Percentiles rank a stretch among this genome's conserved stretches.
These are phyloP conservation scores for Pseudogymnoascus sp. DNA, from an alignment of 2,329 filamentous ascomycete genomes.

Conservation along the genomic window DNA sequence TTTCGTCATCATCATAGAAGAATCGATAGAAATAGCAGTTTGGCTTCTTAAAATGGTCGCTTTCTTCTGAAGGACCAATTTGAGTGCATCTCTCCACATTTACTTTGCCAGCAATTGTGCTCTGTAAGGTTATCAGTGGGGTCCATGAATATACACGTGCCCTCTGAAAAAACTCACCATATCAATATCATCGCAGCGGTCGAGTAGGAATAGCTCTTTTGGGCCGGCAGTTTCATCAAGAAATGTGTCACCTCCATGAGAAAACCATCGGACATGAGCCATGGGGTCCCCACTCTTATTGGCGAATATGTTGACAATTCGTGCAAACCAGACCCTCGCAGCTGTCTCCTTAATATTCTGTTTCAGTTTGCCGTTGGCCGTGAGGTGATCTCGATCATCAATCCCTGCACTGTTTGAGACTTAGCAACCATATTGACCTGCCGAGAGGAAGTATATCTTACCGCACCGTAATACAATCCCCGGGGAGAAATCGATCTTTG, in stretches of 20 bases:
- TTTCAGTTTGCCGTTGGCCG: not conserved
- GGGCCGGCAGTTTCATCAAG: constrained; percentile 15
- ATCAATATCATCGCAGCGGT: constrained; percentile 14
- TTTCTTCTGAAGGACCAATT: not conserved
- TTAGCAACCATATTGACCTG: not conserved
- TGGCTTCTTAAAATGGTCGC: not conserved
- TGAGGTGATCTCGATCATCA: not conserved
- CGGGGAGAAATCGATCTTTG: not conserved
- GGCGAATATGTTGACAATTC: constrained; percentile 12
- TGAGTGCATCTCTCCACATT: constrained; percentile 12
- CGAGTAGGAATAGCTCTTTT: constrained; percentile 16
- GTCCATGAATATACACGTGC: no score
- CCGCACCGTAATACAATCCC: not conserved
- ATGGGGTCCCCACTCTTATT: constrained; percentile 6
- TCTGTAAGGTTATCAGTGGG: not conserved
- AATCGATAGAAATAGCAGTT: constrained; percentile 16
- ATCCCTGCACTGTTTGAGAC: not conserved
- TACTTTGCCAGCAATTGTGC: constrained; percentile 15
- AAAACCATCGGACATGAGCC: constrained; percentile 18
- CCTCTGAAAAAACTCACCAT: not conserved
- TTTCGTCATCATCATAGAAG: constrained; percentile 1
- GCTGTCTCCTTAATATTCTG: not conserved
- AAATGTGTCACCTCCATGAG: constrained; percentile 14
- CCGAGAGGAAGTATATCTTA: not conserved
- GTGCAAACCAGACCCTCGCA: constrained; percentile 10